These are phyloP conservation scores for Yarrowia hollandica DNA, from an alignment of 805 yeast species.

Conservation along the genomic window DNA sequence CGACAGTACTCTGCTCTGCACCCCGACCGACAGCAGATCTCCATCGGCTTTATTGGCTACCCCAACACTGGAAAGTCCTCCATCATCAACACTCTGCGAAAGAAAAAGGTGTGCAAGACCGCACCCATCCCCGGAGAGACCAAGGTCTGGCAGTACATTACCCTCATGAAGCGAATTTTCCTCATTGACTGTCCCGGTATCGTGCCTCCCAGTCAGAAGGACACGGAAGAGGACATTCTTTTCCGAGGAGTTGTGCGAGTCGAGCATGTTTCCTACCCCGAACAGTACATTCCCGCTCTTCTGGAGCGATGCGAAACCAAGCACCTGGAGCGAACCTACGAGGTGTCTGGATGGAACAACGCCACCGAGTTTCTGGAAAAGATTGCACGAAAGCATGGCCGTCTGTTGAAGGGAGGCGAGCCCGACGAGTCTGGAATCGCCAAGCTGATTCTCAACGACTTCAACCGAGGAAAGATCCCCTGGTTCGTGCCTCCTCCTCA, in stretches of 20 bases:
- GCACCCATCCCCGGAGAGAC: slow-evolving; percentile 99
- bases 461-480: slow-evolving; percentile 95
- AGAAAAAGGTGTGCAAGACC: slow-evolving; percentile 93
- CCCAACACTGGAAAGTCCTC: slow-evolving; percentile 99
- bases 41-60: slow-evolving; percentile 96
- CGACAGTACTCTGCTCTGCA: slow-evolving; percentile 92
- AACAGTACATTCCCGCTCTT: slow-evolving; percentile 88
- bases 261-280: slow-evolving; percentile 95
- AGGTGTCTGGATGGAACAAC: slow-evolving; percentile 80
- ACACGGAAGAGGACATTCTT: slow-evolving; percentile 85
- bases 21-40: slow-evolving; percentile 89
- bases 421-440: slow-evolving; percentile 95
- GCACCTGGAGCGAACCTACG: slow-evolving; percentile 94
- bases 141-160: slow-evolving; percentile 97
- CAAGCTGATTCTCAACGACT: slow-evolving; percentile 85
- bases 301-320: slow-evolving; percentile 80
- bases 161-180: slow-evolving; percentile 93
- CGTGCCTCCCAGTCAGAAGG: slow-evolving; percentile 91
- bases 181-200: slow-evolving; percentile 98
- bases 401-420: slow-evolving; percentile 94
- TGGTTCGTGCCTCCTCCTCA: slow-evolving; percentile 97
- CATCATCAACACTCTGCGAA: slow-evolving; percentile 87
- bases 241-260: slow-evolving; percentile 98
- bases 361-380: slow-evolving; percentile 82
- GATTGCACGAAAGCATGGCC: slow-evolving; percentile 89